Percentiles rank a stretch among this genome's conserved stretches.
Conservation (phyloP, 768 basidiomycete species). For the Pleurotus sapidus region DNA sequence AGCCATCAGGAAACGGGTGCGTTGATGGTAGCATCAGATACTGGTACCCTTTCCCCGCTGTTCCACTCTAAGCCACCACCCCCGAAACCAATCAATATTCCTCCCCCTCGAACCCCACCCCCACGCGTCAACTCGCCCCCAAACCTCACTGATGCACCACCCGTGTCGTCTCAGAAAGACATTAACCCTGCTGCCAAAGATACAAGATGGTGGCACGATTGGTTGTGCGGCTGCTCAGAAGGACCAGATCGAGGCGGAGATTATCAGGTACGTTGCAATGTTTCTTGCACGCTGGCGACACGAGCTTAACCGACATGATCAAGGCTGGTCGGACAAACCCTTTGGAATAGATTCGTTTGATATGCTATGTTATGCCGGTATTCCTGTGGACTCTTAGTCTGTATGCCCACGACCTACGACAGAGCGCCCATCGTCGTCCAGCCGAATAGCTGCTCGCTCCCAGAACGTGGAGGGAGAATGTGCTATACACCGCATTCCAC, state of each 20-base stretch:
- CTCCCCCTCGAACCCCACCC: conserved; percentile 56
- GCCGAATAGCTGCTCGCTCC: conserved; percentile 65
- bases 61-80: conserved; percentile 34
- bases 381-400: background rate
- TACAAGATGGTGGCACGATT: conserved; percentile 81
- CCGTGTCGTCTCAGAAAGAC: conserved; percentile 14
- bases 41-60: conserved; percentile 4
- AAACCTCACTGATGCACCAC: conserved; percentile 29
- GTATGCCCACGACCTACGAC: conserved; percentile 53
- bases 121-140: conserved; percentile 39
- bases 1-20: background rate
- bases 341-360: conserved; percentile 33
- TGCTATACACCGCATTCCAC: conserved; percentile 19
- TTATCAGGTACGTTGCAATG: conserved; percentile 49
- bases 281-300: background rate
- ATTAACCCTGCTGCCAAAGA: conserved; percentile 31
- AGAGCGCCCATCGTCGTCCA: conserved; percentile 67
- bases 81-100: conserved; percentile 59
- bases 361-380: background rate
- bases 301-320: conserved; percentile 4
- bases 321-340: conserved; percentile 79
- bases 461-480: conserved; percentile 60
- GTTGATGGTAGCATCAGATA: background rate
- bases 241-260: conserved; percentile 73
- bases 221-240: conserved; percentile 79